Evolutionary conservation across 164 flowering plant species (phyloP).

Genomic region (Liriodendron chinense): DNA sequence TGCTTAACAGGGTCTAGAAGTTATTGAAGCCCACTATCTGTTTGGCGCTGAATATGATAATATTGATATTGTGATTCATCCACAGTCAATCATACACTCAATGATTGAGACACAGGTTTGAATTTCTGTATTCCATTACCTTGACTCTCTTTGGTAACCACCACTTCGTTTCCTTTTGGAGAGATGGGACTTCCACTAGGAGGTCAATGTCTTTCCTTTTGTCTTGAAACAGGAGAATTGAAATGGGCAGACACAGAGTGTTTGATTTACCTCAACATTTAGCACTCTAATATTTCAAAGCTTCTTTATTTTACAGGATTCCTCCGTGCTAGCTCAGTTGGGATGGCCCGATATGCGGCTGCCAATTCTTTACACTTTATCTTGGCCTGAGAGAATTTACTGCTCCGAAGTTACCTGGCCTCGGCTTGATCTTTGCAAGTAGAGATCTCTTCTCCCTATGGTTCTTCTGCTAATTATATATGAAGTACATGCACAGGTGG

Average conservation of each 20-base stretch:
- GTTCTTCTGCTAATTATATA: background rate
- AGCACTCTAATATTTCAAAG: background rate
- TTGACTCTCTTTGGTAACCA: background rate
- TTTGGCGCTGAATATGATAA: slow-evolving; percentile 93
- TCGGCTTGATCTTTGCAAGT: slow-evolving; percentile 99
- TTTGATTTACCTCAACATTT: background rate
- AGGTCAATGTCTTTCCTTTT: background rate
- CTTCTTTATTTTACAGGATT: slow-evolving; percentile 55
- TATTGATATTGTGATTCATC: slow-evolving; percentile 94
- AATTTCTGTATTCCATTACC: background rate
- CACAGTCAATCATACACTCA: slow-evolving; percentile 95
- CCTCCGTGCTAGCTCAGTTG: slow-evolving; percentile 86
- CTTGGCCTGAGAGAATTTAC: slow-evolving; percentile 92
- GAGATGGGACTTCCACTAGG: background rate
- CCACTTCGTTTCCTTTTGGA: background rate
- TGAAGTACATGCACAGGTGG: background rate
- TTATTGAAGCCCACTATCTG: slow-evolving; percentile 96
- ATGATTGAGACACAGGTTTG: slow-evolving; percentile 96
- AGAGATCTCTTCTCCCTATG: slow-evolving; percentile 18
- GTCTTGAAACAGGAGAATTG: background rate
- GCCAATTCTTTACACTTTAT: slow-evolving; percentile 91
- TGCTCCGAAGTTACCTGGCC: slow-evolving; percentile 98
- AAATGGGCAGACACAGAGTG: background rate
- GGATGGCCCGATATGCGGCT: slow-evolving; percentile 99
- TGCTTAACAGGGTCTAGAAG: slow-evolving; percentile 82